Evolutionary conservation across 306 rosid genomes (phyloP).

Genomic region (Fagus crenata): DNA sequence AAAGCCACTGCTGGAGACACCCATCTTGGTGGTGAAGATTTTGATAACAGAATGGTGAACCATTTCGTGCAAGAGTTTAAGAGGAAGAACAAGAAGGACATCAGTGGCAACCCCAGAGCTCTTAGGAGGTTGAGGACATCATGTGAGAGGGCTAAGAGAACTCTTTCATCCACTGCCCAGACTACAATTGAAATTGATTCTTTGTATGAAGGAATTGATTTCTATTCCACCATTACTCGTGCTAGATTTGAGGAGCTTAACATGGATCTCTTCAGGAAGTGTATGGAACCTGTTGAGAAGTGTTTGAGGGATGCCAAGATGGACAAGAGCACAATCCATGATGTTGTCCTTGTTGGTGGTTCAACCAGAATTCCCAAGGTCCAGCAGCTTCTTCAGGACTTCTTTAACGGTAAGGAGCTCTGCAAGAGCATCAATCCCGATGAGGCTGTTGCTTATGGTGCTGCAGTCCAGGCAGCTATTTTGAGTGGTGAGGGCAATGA

Average conservation of each 20-base stretch:
- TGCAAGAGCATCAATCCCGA: slow-evolving; percentile 80
- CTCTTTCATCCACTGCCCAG: slow-evolving; percentile 65
- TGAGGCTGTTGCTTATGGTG: slow-evolving; percentile 75
- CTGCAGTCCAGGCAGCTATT: slow-evolving; percentile 70
- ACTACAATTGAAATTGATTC: slow-evolving; percentile 73
- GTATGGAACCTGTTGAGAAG: slow-evolving; percentile 71
- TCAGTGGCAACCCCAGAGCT: slow-evolving; percentile 67
- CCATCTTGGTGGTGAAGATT: slow-evolving; percentile 66
- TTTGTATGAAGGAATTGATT: slow-evolving; percentile 69
- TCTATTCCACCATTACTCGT: slow-evolving; percentile 69
- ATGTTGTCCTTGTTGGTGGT: slow-evolving; percentile 74
- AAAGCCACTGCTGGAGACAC: slow-evolving; percentile 76
- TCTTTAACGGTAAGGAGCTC: slow-evolving; percentile 64
- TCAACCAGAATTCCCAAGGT: slow-evolving; percentile 75
- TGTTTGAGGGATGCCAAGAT: slow-evolving; percentile 72
- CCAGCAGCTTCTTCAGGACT: slow-evolving; percentile 61
- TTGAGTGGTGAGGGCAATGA: slow-evolving; percentile 74
- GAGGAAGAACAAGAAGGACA: slow-evolving; percentile 73
- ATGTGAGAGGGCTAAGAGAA: slow-evolving; percentile 64
- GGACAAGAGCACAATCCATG: slow-evolving; percentile 61
- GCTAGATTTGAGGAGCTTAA: slow-evolving; percentile 66
- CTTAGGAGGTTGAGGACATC: slow-evolving; percentile 71
- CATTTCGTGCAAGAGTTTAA: slow-evolving; percentile 71
- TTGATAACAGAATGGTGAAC: slow-evolving; percentile 69
- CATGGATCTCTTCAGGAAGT: slow-evolving; percentile 70